Percentiles rank a stretch among this genome's conserved stretches.
These are phyloP conservation scores for Populus ilicifolia DNA, from an alignment of 345 rosid genomes.

Conservation along the genomic window DNA sequence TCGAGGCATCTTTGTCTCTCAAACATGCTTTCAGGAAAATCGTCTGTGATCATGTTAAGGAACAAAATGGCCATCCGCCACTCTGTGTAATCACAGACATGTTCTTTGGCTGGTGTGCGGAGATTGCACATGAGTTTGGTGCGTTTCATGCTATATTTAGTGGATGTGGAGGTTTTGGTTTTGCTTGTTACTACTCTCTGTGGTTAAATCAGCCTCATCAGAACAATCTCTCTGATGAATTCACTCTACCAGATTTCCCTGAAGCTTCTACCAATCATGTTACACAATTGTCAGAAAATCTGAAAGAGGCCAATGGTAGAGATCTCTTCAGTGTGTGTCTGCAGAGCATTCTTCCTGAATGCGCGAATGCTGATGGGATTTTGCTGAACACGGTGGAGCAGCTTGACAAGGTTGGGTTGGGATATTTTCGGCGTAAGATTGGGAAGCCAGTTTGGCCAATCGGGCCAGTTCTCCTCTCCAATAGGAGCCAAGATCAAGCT, in stretches of 20 bases:
- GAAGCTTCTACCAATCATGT: conserved; percentile 47
- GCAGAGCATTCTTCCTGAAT: conserved; percentile 34
- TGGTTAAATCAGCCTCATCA: conserved; percentile 48
- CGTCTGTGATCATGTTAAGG: conserved; percentile 17
- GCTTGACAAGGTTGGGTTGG: conserved; percentile 45
- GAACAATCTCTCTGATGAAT: conserved; percentile 26
- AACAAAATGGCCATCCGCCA: conserved; percentile 17
- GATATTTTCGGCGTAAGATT: conserved; percentile 44
- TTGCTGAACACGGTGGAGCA: conserved; percentile 62
- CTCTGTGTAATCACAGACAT: conserved; percentile 50
- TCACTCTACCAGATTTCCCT: conserved; percentile 47
- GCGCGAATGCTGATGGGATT: conserved; percentile 50
- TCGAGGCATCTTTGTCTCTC: conserved; percentile 54
- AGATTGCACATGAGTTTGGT: conserved; percentile 47
- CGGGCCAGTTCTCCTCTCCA: conserved; percentile 56
- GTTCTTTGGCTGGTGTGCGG: conserved; percentile 62
- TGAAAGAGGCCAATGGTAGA: conserved; percentile 45
- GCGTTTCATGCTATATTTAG: conserved; percentile 49
- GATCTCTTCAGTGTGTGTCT: conserved; percentile 50
- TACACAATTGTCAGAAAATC: conserved; percentile 41
- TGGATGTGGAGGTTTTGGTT: conserved; percentile 45
- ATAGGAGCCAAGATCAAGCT: conserved; percentile 13
- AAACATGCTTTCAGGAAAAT: conserved; percentile 39
- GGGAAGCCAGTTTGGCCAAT: conserved; percentile 47
- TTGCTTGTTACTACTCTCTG: conserved; percentile 55